These are phyloP conservation scores for Leccinum barrowsii DNA, from an alignment of 768 basidiomycete genomes.

Conservation along the genomic window DNA sequence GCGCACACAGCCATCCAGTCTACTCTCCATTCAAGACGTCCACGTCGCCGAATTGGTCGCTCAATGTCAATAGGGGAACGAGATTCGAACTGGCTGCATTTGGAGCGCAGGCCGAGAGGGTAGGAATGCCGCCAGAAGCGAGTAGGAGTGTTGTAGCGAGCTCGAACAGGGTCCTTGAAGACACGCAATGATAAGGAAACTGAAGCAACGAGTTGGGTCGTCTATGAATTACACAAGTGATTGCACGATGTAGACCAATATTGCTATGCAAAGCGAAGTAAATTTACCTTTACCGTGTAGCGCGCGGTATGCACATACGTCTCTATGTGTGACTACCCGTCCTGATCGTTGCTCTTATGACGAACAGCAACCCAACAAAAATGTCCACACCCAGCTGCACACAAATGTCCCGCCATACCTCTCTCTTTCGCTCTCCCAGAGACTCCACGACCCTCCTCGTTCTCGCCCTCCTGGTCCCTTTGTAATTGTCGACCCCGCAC, in stretches of 20 bases:
- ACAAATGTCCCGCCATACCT: slow-evolving; percentile 49
- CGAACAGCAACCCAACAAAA: slow-evolving; percentile 64
- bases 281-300: background rate
- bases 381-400: slow-evolving; percentile 82
- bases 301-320: no score
- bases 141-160: slow-evolving; percentile 60
- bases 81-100: slow-evolving; percentile 63
- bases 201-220: slow-evolving; percentile 17
- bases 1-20: slow-evolving; percentile 18
- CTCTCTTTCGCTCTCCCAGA: slow-evolving; percentile 7
- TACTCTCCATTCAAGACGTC: slow-evolving; percentile 46
- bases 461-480: slow-evolving; percentile 17
- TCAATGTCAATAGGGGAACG: slow-evolving; percentile 56
- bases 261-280: no score
- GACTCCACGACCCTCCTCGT: slow-evolving; percentile 8
- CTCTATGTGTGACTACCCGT: background rate
- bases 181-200: slow-evolving; percentile 41
- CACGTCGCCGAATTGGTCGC: slow-evolving; percentile 42
- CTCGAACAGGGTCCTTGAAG: slow-evolving; percentile 9
- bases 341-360: slow-evolving; percentile 2
- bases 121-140: slow-evolving; percentile 62
- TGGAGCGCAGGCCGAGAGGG: slow-evolving; percentile 58
- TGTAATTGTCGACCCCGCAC: slow-evolving; percentile 22
- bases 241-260: background rate
- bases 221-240: background rate